Evolutionary conservation across 176 grass and related monocot species (phyloP), one percentile per base, ranked within the genome.

Genomic region (Carex littledalei): DNA sequence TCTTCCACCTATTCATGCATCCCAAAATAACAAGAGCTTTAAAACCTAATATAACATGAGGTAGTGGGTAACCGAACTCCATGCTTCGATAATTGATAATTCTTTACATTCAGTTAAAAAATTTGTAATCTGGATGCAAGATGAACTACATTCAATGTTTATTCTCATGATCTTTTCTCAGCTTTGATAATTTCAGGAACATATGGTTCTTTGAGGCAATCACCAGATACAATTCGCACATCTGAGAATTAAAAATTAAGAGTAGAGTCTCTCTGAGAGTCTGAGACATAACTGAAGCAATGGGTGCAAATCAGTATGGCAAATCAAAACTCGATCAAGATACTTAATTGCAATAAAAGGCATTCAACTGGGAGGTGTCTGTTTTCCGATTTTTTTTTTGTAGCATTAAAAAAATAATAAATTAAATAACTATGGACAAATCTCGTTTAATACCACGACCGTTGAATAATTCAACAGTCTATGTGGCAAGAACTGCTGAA

Each of bases 1-100:
- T 92, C 55, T 18, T 86, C 63, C 52, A 94, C 94, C 94, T 97
- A 82, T 67, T 35, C 12, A 66, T 66, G 26, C 63, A 66, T 66
- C 26, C 8, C 26, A 66, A 14, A 66, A 32, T 13, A 66, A 66
- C 32, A 32, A 66, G 10, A 66, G 63, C 2, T 32, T 32, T 10
- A 64, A 50, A 29, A 64, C 9, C 62, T 64, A 5, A 64, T 12
- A 64, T 24, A 64, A 64, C 24, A 64, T 29, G 62, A 29, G 22
- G 62, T 1, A 26, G 20, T 13, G 0, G 22, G 9, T 64, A 29
- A 64, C 26, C 3, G 3, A 64, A 64, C 22, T 29, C 10, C 22
- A 10, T 63, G 6, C 10, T 14, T 15, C 32, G 63, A 8, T 66
- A 14, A 29, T 29, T 29, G 29, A 29, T 29, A 29, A 32, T 66